Evolutionary conservation across 352 stramenopile genomes (phyloP).

Genomic region (Phytopythium chamaehyphon): DNA sequence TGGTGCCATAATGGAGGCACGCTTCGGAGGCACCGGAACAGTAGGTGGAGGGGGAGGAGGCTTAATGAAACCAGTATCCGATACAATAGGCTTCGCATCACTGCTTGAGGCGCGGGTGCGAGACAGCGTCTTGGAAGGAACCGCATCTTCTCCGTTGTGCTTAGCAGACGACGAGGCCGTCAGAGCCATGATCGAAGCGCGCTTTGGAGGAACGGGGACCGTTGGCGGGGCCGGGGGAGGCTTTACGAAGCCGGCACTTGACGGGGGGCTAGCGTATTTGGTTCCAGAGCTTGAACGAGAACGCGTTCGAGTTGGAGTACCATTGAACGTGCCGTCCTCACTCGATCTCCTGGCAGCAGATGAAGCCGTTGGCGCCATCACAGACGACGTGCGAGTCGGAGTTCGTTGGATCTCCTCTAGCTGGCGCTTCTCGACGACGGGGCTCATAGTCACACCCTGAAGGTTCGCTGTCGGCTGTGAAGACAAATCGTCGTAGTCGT

Average conservation of each 20-base stretch:
- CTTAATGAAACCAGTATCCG: constrained; percentile 20
- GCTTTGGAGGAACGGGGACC: constrained; percentile 20
- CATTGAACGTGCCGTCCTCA: neutral
- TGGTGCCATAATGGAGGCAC: constrained; percentile 24
- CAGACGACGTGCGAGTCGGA: constrained; percentile 1
- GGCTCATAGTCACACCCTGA: constrained; percentile 1
- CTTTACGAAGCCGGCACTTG: constrained; percentile 16
- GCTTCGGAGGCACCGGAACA: constrained; percentile 21
- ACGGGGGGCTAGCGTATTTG: neutral
- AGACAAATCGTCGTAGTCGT: constrained; percentile 28
- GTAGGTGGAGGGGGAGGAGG: constrained; percentile 14
- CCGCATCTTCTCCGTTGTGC: constrained; percentile 1
- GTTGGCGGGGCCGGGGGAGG: constrained; percentile 14
- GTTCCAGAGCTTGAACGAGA: neutral
- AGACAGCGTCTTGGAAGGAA: neutral
- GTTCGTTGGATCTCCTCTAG: neutral
- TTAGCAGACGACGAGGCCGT: constrained; percentile 10
- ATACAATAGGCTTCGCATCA: neutral
- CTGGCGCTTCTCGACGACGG: neutral
- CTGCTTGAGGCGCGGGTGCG: neutral
- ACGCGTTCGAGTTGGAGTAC: neutral
- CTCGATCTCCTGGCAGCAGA: constrained; percentile 2
- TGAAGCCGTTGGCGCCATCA: constrained; percentile 8
- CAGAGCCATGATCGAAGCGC: constrained; percentile 22
- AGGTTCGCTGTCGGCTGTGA: neutral